A percentile compares a stretch with the other conserved stretches of the same genome.
These are phyloP conservation scores for Saccharomycopsis amapae DNA, from an alignment of 805 yeast genomes.

Conservation along the genomic window DNA sequence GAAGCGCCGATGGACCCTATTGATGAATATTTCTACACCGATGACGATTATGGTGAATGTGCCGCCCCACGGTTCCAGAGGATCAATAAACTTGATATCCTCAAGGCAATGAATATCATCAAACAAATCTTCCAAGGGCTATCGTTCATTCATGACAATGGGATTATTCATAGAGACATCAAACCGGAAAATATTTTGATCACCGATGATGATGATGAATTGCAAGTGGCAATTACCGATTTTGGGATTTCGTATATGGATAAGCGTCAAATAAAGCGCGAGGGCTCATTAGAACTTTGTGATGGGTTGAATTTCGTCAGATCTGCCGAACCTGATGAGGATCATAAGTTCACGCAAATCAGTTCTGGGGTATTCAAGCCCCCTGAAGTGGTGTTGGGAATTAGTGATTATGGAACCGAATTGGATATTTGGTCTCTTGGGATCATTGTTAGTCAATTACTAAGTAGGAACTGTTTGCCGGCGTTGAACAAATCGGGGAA, in stretches of 20 bases:
- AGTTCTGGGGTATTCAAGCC: conserved; percentile 64
- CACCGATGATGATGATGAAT: conserved; percentile 24
- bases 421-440: conserved; percentile 74
- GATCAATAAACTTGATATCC: conserved; percentile 8
- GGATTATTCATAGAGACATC: conserved; percentile 71
- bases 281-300: conserved; percentile 25
- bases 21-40: conserved; percentile 20
- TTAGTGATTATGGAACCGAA: conserved; percentile 43
- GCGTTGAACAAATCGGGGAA: conserved; percentile 34
- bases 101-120: conserved; percentile 27
- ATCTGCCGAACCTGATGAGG: conserved; percentile 1
- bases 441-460: conserved; percentile 48
- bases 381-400: conserved; percentile 64
- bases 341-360: conserved; percentile 26
- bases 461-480: conserved; percentile 33
- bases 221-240: conserved; percentile 46
- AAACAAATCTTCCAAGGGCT: conserved; percentile 37
- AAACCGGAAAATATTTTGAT: conserved; percentile 55
- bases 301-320: conserved; percentile 4
- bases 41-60: conserved; percentile 17
- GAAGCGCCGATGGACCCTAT: conserved; percentile 9
- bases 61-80: conserved; percentile 4
- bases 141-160: conserved; percentile 47
- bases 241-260: conserved; percentile 55
- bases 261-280: conserved; percentile 22